Evolutionary conservation across 495 filamentous ascomycete species (phyloP), one percentile per base, ranked within the genome.

Genomic region (Talaromyces liani): DNA sequence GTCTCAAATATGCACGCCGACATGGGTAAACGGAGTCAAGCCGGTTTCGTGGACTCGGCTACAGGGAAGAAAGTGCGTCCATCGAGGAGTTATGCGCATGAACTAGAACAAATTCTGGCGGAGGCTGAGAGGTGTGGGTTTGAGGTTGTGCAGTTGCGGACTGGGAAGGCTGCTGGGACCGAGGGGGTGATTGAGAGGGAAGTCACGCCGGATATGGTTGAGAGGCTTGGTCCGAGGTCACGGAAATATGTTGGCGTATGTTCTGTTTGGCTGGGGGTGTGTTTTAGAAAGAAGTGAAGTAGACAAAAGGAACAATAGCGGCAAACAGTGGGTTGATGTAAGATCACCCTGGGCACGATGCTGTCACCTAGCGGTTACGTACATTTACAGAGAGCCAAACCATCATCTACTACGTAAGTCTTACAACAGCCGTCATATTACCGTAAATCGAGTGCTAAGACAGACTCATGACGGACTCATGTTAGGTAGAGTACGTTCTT

Each of bases 1-100:
- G 63, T 91, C 5, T 91, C 88, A 4, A 91, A 90, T 69, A 91
- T 91, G 88, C 88, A 91, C 68, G 73, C 79, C 6, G 82, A 88
- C 16, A 90, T 90, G 87, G 88, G 87, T 3, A 62, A 66, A 54
- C 76, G 82, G 7, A 84, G 81, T 20, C 87, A 87, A 65, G 88
- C 88, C 0, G 88, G 88, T 2, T 91, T 91, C 68, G 79, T 88
- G 58, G 85, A 85, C 69, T 70, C 72, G 9, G 71, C 66, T 33
- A 80, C 78, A 14, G 84, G 84, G 31, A 72, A 75, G 53, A 91
- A 91, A 73, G 78, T 91, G 14, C 79, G 83, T 63, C 83, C 85
- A 6, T 78, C 73, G 45, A 47, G 60, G 27, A 90, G 85, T 71
- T 90, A 82, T 72, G 80, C 75, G 25, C 81, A 91, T 73, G 71